Percentiles rank a stretch among this genome's conserved stretches.
Conservation (phyloP, 2,329 filamentous ascomycete species). For the Ceratocystis papillata region DNA sequence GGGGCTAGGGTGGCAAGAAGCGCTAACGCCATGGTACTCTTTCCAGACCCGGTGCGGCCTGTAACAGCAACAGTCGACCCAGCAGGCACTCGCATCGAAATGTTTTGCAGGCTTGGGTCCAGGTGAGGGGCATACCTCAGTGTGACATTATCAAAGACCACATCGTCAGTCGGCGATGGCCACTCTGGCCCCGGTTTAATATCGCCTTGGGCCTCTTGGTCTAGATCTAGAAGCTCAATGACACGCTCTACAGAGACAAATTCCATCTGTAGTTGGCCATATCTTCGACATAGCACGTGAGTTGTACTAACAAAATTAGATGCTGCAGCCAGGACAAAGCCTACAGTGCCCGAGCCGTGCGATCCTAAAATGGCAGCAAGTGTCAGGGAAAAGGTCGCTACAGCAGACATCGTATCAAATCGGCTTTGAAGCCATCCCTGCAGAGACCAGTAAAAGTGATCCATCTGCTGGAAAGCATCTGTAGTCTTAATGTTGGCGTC, state of each 20-base stretch:
- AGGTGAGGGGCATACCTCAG: conserved; percentile 70
- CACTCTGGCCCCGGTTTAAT: conserved; percentile 62
- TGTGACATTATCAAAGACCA: conserved; percentile 65
- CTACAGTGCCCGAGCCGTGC: conserved; percentile 67
- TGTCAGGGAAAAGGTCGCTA: conserved; percentile 63
- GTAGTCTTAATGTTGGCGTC: conserved; percentile 68
- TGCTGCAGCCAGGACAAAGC: conserved; percentile 69
- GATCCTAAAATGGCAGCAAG: conserved; percentile 61
- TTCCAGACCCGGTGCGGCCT: conserved; percentile 76
- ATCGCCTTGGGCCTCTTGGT: conserved; percentile 59
- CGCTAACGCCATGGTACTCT: conserved; percentile 60
- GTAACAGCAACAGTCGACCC: conserved; percentile 56
- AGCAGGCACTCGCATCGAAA: conserved; percentile 62
- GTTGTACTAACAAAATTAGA: conserved; percentile 58
- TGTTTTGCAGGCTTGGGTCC: conserved; percentile 56
- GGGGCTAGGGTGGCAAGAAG: conserved; percentile 48
- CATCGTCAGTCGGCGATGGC: conserved; percentile 61
- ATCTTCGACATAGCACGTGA: conserved; percentile 63
- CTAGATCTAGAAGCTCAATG: conserved; percentile 67
- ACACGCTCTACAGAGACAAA: conserved; percentile 85
- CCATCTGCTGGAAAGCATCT: conserved; percentile 85
- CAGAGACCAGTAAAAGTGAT: conserved; percentile 89
- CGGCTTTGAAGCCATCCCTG: conserved; percentile 77
- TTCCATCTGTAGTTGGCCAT: conserved; percentile 80
- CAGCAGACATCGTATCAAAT: conserved; percentile 60